Base-by-base conservation (phyloP, 108 stramenopile genomes). In the Nannochloropsis granulata region DNA sequence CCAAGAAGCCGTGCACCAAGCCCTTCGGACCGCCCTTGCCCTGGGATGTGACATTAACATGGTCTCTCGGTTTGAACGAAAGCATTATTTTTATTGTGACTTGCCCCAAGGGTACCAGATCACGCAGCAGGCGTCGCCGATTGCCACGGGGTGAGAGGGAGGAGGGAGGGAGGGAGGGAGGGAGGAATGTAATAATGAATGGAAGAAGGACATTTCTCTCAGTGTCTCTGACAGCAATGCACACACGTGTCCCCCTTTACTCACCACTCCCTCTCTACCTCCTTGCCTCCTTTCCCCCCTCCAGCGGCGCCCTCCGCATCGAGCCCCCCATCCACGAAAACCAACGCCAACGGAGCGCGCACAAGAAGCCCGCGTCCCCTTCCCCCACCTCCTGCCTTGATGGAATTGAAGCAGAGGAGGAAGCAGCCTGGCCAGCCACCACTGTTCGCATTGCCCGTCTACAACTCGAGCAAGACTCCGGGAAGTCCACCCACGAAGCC, bases 1-100 rank as follows among this genome's bases (percentile, higher is more conserved):
- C 13, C 79, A 85, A 42, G 88, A 88, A 12, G 92, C 93, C 24
- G 92, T 96, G 23, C 85, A 90, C 43, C 91, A 92, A 8, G 94
- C 95, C 23, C 82, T 95, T 11, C 81, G 94, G 21, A 88, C 95
- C 14, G 94, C 94, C 80, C 90, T 93, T 7, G 93, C 93, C 19
- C 83, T 94, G 24, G 85, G 91, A 42, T 95, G 95, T 79, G 26
- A 88, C 0, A 3, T 97, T 21, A 90, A 92, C 44, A 45, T 79
- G 14, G 80, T 83, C 16, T 92, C 92, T 24, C 78, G 92, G 34
- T 97, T 95, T 86, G 97, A 97, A 90, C 91, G 97, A 13, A 97
- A 97, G 85, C 96, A 97, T 88, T 98, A 98, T 85, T 93, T 94
- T 81, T 98, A 97, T 87, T 93, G 94, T 12, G 98, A 98, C 91